Base-by-base conservation (phyloP, 2,329 filamentous ascomycete genomes). In the Penicillium sp. region DNA sequence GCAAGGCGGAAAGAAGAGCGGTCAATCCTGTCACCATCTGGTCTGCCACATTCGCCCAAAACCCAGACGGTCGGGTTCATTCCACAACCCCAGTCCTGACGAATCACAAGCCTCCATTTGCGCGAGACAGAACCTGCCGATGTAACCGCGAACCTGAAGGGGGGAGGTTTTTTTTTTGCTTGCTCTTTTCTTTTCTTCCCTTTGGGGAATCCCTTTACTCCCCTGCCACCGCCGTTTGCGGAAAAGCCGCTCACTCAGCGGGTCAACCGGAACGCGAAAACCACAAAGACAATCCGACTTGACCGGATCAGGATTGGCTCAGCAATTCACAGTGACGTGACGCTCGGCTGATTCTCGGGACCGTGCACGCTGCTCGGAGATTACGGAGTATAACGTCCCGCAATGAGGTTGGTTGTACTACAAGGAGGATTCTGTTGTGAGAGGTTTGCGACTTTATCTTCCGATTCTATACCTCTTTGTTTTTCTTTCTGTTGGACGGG, bases 21-120 rank as follows among this genome's bases (percentile, higher is more conserved):
- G 46, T 49, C 46, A 49, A 18, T 3, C 22, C 29, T 49, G 47
- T 49, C 37, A 49, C 23, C 33, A 51, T 44, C 27, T 51, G 41
- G 49, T 51, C 49, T 51, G 49, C 27, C 49, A 33, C 40, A 18
- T 31, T 43, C 40, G 23, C 49, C 49, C 49, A 51, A 45, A 64
- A 65, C 57, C 67, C 67, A 67, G 51, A 59, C 61, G 27, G 57
- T 68, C 67, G 67, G 67, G 62, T 64, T 61, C 57, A 18, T 18
- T 47, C 12, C n/a, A 22, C 27, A 50, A 42, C 37, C 26, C 48
- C 26, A 11, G 48, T 37, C 23, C 31, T 18, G 46, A 49, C 46
- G 46, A 49, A 49, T 49, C 46, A 8, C 9, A 35, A 15, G 8
- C 46, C 20, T 9, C 15, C 12, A 48, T 37, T 47, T 7, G 20